A percentile compares a stretch with the other conserved stretches of the same genome.
Conservation (phyloP, 192 early-diverging fungal species). For the Gryganskiella cystojenkinii region DNA sequence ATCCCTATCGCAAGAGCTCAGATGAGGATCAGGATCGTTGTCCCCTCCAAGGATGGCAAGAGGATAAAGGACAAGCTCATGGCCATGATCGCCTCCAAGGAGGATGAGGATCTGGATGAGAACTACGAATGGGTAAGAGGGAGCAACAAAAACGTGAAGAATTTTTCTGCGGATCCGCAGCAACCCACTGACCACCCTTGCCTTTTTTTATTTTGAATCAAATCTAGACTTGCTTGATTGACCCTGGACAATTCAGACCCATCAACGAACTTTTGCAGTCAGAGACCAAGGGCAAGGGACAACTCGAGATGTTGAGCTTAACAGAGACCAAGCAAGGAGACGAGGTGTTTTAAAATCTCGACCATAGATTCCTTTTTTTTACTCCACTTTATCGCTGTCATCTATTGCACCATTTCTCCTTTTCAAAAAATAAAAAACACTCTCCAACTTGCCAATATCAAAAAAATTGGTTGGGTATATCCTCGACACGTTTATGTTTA, state of each 20-base stretch:
- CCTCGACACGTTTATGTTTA: no score
- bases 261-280: conserved; percentile 86
- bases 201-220: conserved; percentile 8
- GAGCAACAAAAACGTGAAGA: conserved; percentile 15
- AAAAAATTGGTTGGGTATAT: background rate
- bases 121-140: conserved; percentile 83
- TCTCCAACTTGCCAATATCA: background rate
- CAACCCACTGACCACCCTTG: no score
- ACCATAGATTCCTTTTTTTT: no score
- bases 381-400: no score
- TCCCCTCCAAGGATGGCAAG: conserved; percentile 91
- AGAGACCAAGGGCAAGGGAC: conserved; percentile 89
- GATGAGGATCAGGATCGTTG: conserved; percentile 87
- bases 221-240: conserved; percentile 79
- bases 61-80: conserved; percentile 81
- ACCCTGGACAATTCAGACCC: conserved; percentile 91
- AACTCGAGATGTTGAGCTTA: conserved; percentile 88
- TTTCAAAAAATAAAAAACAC: background rate
- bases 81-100: conserved; percentile 69
- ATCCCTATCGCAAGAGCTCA: conserved; percentile 96
- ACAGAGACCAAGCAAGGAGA: conserved; percentile 80
- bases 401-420: no score
- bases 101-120: conserved; percentile 81
- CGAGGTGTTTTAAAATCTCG: conserved; percentile 58
- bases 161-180: conserved; percentile 5